Evolutionary conservation across 331 rosid genomes (phyloP).

Genomic region (Telfairia occidentalis): DNA sequence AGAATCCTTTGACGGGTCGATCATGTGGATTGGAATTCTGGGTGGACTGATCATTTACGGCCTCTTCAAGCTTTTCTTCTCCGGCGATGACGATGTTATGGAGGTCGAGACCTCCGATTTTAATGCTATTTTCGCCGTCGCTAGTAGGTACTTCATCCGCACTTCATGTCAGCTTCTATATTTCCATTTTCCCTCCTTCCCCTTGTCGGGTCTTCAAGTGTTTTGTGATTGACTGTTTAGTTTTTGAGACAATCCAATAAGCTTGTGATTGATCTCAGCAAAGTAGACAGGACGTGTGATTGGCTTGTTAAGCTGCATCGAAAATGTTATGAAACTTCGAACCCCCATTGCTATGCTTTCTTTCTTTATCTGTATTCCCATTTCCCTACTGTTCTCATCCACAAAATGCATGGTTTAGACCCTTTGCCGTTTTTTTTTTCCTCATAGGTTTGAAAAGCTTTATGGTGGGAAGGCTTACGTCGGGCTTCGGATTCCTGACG

Average conservation of each 20-base stretch:
- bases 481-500: slow-evolving; percentile 90
- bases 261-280: background rate
- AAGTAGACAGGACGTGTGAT: background rate
- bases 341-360: background rate
- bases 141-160: slow-evolving; percentile 30
- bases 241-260: background rate
- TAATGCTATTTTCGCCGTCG: slow-evolving; percentile 54
- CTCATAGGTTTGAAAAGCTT: slow-evolving; percentile 51
- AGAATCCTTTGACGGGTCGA: background rate
- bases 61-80: slow-evolving; percentile 39
- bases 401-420: background rate
- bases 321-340: background rate
- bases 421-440: background rate
- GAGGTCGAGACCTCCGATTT: slow-evolving; percentile 57
- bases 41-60: slow-evolving; percentile 49
- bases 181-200: background rate
- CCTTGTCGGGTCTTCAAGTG: background rate
- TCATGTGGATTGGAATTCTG: slow-evolving; percentile 62
- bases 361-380: background rate
- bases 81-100: slow-evolving; percentile 52
- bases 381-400: background rate
- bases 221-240: background rate
- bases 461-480: slow-evolving; percentile 59
- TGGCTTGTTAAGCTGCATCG: background rate
- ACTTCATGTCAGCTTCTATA: background rate